Conservation (phyloP, 768 basidiomycete species). For the Mycena chlorophos region DNA sequence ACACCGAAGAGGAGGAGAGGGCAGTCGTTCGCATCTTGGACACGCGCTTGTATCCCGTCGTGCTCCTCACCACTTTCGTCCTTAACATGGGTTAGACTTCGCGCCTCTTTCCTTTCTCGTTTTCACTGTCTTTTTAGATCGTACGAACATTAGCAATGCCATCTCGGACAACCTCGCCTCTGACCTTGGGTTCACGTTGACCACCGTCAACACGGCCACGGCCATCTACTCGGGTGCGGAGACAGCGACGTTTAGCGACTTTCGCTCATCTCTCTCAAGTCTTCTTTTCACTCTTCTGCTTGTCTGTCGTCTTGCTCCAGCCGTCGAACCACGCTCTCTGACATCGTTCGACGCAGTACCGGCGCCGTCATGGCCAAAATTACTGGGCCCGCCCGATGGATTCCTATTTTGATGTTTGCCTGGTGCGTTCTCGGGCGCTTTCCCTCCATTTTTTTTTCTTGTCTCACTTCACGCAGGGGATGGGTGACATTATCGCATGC, state of each 20-base stretch:
- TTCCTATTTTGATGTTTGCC: slow-evolving; percentile 40
- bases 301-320: too few species aligned
- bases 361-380: slow-evolving; percentile 43
- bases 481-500: slow-evolving; percentile 39
- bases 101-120: too few species aligned
- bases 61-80: slow-evolving; percentile 26
- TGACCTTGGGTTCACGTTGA: slow-evolving; percentile 41
- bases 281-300: slow-evolving; percentile 34
- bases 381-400: slow-evolving; percentile 41
- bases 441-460: neutral
- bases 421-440: slow-evolving; percentile 25
- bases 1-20: slow-evolving; percentile 4
- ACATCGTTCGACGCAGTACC: slow-evolving; percentile 14
- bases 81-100: slow-evolving; percentile 47
- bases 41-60: slow-evolving; percentile 4
- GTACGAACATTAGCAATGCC: slow-evolving; percentile 44
- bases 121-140: too few species aligned
- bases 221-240: slow-evolving; percentile 31
- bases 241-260: neutral
- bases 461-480: too few species aligned
- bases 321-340: neutral
- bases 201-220: slow-evolving; percentile 40
- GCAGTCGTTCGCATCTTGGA: slow-evolving; percentile 9
- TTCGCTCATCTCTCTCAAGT: slow-evolving; percentile 10
- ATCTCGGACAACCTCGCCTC: slow-evolving; percentile 40